A percentile compares a stretch with the other conserved stretches of the same genome.
Conservation (phyloP, 2,329 filamentous ascomycete species). For the Penicillium sp. region DNA sequence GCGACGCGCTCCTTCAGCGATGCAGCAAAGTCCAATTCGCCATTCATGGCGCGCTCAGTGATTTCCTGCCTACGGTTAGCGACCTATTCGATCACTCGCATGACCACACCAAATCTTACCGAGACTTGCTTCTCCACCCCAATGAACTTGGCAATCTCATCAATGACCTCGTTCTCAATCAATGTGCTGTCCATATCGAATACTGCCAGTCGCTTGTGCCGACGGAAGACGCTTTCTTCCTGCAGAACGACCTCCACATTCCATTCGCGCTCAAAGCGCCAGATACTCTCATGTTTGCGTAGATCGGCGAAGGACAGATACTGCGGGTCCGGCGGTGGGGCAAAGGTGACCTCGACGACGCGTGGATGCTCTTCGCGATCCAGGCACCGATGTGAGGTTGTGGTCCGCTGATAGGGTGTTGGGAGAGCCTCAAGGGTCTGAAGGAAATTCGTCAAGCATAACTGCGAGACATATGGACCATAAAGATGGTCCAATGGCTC, state of each 20-base stretch:
- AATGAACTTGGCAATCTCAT: slow-evolving; percentile 80
- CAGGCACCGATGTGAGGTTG: slow-evolving; percentile 45
- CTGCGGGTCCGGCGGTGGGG: slow-evolving; percentile 45
- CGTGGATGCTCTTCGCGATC: slow-evolving; percentile 45
- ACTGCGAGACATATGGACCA: slow-evolving; percentile 50
- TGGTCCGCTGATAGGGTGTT: slow-evolving; percentile 46
- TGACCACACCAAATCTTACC: slow-evolving; percentile 37
- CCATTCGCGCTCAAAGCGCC: slow-evolving; percentile 81
- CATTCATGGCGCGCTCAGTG: slow-evolving; percentile 89
- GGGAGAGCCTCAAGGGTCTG: slow-evolving; percentile 47
- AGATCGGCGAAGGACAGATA: slow-evolving; percentile 58
- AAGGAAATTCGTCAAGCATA: slow-evolving; percentile 53
- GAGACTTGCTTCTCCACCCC: slow-evolving; percentile 78
- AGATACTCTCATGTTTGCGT: slow-evolving; percentile 73
- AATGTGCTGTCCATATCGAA: slow-evolving; percentile 99
- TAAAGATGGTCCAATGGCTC: slow-evolving; percentile 53
- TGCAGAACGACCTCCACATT: slow-evolving; percentile 80
- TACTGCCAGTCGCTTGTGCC: slow-evolving; percentile 78
- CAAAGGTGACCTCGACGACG: slow-evolving; percentile 50
- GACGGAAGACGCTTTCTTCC: slow-evolving; percentile 64
- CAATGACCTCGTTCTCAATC: slow-evolving; percentile 96
- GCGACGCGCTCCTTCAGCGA: slow-evolving; percentile 75
- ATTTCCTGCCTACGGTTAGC: slow-evolving; percentile 52
- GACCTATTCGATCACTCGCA: no score
- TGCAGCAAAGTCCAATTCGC: slow-evolving; percentile 84